phyloP scores from a whole-genome alignment of 208 protist genomes.

The Trichomonas vaginalis region DNA sequence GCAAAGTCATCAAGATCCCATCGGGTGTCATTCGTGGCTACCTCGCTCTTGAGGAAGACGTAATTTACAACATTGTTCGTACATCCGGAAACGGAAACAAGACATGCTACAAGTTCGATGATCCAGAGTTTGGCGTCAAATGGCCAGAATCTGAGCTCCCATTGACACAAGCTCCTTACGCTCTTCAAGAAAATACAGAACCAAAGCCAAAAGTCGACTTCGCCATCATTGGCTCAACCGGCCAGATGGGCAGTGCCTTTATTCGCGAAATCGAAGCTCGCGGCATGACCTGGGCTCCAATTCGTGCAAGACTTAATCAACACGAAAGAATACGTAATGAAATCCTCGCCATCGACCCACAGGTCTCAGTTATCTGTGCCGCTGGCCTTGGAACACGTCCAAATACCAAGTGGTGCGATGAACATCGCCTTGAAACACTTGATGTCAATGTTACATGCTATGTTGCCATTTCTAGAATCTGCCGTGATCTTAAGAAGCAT shows the following conservation, averaged over 20 bases:
- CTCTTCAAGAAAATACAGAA: neutral
- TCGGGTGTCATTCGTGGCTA: neutral
- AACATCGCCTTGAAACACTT: neutral
- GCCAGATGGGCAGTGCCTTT: neutral
- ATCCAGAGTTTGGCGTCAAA: neutral
- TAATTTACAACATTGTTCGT: neutral
- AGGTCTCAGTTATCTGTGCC: neutral
- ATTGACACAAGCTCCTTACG: neutral
- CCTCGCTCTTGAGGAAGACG: neutral
- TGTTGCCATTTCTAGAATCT: neutral
- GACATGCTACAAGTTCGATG: neutral
- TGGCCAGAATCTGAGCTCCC: neutral
- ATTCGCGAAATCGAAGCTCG: neutral
- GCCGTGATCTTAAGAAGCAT: neutral
- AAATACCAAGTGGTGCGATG: neutral
- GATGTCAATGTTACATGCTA: neutral
- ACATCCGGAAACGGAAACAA: neutral
- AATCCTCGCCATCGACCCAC: neutral
- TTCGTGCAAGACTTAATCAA: neutral
- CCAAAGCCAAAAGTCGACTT: neutral
- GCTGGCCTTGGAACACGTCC: neutral
- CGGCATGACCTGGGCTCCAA: neutral
- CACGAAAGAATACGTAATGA: neutral
- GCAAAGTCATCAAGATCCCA: neutral
- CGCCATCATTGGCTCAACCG: neutral